Evolutionary conservation across 2,329 filamentous ascomycete species (phyloP).

Genomic region (Trichophyton schoenleinii): DNA sequence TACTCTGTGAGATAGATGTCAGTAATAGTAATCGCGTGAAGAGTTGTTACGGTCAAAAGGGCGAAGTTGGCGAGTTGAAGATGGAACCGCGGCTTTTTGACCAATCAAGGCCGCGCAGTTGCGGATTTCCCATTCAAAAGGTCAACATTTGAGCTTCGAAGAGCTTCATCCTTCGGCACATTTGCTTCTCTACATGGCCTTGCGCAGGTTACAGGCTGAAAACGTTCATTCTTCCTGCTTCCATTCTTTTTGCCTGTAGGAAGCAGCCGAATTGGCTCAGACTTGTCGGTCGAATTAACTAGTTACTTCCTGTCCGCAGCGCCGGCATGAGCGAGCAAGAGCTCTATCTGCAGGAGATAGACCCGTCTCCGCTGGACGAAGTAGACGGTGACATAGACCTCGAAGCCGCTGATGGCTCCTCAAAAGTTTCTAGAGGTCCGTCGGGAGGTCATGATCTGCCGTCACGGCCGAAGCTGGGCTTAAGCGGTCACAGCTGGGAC

Average conservation of each 20-base stretch:
- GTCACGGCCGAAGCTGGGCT: constrained; percentile 31
- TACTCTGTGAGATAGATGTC: neutral
- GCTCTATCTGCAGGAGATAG: constrained; percentile 53
- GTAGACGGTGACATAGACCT: constrained; percentile 34
- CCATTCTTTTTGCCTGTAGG: too few relatives aligned
- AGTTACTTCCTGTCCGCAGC: neutral
- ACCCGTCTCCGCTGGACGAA: constrained; percentile 67
- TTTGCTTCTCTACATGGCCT: too few relatives aligned
- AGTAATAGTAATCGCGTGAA: too few relatives aligned
- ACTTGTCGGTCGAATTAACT: too few relatives aligned
- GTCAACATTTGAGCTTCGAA: too few relatives aligned
- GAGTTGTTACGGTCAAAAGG: neutral
- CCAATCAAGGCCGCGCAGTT: too few relatives aligned
- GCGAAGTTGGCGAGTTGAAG: neutral
- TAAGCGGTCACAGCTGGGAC: constrained; percentile 58
- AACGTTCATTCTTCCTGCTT: too few relatives aligned
- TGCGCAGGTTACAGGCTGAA: too few relatives aligned
- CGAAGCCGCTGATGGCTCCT: constrained; percentile 10
- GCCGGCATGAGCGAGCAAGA: constrained; percentile 3
- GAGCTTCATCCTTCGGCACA: too few relatives aligned
- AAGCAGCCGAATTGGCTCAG: too few relatives aligned
- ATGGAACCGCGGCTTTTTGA: neutral
- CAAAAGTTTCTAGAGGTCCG: neutral
- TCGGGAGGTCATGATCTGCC: constrained; percentile 11
- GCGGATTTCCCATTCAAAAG: too few relatives aligned